These are phyloP conservation scores for Acacia confusa DNA, from an alignment of 306 rosid species.

Conservation along the genomic window DNA sequence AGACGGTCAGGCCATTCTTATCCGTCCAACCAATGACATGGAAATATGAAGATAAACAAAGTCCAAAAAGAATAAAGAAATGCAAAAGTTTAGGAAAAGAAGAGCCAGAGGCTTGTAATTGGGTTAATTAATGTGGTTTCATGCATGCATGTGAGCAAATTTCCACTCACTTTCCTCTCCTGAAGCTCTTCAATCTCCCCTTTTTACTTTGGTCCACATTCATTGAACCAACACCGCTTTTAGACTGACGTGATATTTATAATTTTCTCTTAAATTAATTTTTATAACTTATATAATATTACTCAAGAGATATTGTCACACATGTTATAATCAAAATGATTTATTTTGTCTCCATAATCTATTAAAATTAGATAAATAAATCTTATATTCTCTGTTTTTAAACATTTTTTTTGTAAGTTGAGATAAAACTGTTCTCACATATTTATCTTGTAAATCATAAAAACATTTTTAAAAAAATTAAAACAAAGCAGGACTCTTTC, in stretches of 20 bases:
- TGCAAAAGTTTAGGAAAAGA: not conserved
- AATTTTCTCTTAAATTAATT: too few relatives aligned
- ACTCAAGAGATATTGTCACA: too few relatives aligned
- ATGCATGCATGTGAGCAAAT: constrained; percentile 7
- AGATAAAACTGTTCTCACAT: too few relatives aligned
- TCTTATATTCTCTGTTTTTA: too few relatives aligned
- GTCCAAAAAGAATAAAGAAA: not conserved
- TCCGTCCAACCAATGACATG: not conserved
- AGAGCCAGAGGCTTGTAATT: not conserved
- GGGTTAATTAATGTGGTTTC: not conserved
- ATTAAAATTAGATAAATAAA: too few relatives aligned
- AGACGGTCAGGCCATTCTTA: not conserved
- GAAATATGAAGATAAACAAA: not conserved
- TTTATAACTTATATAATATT: too few relatives aligned
- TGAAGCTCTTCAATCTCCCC: not conserved
- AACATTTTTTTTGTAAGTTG: accelerated
- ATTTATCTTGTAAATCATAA: too few relatives aligned
- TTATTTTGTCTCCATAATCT: too few relatives aligned
- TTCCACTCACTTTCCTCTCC: not conserved
- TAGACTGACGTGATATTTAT: not conserved
- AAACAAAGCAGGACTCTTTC: too few relatives aligned
- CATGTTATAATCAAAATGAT: too few relatives aligned
- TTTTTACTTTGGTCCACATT: not conserved
- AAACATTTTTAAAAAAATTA: too few relatives aligned
- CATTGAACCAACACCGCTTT: not conserved